phyloP scores from a whole-genome alignment of 371 early-diverging fungal species.

The Mucor piriformis region DNA sequence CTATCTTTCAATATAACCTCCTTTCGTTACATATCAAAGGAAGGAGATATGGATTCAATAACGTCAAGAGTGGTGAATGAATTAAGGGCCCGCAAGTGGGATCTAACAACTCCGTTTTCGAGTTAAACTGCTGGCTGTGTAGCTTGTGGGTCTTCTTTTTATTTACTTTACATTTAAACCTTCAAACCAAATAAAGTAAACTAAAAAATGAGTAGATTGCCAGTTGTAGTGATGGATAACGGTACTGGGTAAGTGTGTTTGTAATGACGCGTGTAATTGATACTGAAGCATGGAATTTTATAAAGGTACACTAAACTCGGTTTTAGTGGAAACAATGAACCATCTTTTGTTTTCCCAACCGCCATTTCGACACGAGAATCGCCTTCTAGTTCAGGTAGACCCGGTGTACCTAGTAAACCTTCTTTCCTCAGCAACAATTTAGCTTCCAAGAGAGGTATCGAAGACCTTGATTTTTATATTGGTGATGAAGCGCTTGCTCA shows the following conservation, averaged over 20 bases:
- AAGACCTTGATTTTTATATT: slow-evolving; percentile 96
- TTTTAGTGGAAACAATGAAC: slow-evolving; percentile 96
- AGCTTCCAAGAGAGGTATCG: slow-evolving; percentile 95
- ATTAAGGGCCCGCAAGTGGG: too few species aligned
- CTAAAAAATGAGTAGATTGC: slow-evolving; percentile 54
- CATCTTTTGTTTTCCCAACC: slow-evolving; percentile 95
- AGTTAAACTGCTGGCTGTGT: too few species aligned
- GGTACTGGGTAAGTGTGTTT: slow-evolving; percentile 82
- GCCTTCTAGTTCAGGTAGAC: slow-evolving; percentile 51
- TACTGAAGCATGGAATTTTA: not conserved
- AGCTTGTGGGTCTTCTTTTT: not conserved
- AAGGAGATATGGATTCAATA: too few species aligned
- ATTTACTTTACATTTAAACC: not conserved
- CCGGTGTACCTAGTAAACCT: slow-evolving; percentile 64
- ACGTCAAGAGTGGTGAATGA: too few species aligned
- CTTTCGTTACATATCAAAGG: too few species aligned
- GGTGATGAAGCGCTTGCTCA: slow-evolving; percentile 95
- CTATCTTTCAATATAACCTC: too few species aligned
- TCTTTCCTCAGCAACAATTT: slow-evolving; percentile 70
- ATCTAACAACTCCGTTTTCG: too few species aligned
- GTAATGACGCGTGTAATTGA: not conserved
- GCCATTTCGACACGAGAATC: slow-evolving; percentile 83
- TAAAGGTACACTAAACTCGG: slow-evolving; percentile 97
- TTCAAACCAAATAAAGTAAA: not conserved
- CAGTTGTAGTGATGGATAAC: slow-evolving; percentile 92